These are phyloP conservation scores for Colletotrichum kahawae DNA, from an alignment of 2,329 filamentous ascomycete species.

Conservation along the genomic window DNA sequence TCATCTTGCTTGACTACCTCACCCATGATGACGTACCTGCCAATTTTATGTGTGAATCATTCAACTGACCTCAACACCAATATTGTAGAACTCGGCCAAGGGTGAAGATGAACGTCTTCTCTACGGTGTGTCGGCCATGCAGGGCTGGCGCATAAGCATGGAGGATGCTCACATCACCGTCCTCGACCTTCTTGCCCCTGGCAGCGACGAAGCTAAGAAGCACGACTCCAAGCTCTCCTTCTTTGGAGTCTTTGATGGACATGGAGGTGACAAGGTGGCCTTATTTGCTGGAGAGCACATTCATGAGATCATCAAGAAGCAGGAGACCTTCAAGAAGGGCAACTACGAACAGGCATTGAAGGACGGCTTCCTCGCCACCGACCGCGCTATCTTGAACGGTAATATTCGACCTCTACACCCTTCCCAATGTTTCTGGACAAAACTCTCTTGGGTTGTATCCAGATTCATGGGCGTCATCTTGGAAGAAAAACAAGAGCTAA, in stretches of 20 bases:
- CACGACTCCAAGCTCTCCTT: conserved; percentile 82
- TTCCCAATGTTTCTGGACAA: background rate
- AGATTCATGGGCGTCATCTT: background rate
- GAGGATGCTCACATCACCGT: conserved; percentile 93
- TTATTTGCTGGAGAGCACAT: conserved; percentile 91
- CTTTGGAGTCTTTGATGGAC: conserved; percentile 97
- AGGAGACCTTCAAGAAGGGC: conserved; percentile 89
- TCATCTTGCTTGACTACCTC: background rate
- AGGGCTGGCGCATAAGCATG: conserved; percentile 99
- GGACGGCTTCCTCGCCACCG: conserved; percentile 95
- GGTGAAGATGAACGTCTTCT: conserved; percentile 92
- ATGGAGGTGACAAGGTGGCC: conserved; percentile 96
- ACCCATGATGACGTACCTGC: conserved; percentile 11
- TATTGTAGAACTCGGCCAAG: conserved; percentile 77
- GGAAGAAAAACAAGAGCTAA: conserved; percentile 1
- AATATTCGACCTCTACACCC: conserved; percentile 36
- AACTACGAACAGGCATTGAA: conserved; percentile 96
- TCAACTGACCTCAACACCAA: conserved; percentile 16
- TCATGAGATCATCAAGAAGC: conserved; percentile 92
- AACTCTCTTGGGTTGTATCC: background rate
- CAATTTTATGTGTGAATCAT: background rate
- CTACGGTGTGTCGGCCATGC: conserved; percentile 97
- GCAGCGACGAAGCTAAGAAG: conserved; percentile 63
- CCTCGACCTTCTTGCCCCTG: conserved; percentile 77
- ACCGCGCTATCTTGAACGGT: conserved; percentile 96